phyloP scores from a whole-genome alignment of 192 early-diverging fungal species.

The Backusella morwellensis region DNA sequence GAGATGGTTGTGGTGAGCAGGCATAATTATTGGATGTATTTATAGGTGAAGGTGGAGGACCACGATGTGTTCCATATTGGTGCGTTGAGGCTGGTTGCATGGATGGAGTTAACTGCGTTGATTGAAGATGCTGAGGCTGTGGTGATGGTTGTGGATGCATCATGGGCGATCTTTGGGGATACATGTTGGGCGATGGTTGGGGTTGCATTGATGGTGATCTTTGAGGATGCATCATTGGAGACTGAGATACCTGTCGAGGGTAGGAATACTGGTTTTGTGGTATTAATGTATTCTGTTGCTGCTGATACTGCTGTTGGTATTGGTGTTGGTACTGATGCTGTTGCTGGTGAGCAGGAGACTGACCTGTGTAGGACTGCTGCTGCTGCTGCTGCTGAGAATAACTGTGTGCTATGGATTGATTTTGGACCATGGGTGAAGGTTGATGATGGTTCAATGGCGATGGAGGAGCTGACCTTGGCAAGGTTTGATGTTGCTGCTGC shows the following conservation, averaged over 20 bases:
- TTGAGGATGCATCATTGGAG: conserved; percentile 4
- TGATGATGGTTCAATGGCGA: not conserved
- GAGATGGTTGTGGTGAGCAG: not conserved
- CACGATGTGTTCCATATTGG: not conserved
- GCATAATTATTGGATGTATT: not conserved
- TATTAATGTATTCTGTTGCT: not conserved
- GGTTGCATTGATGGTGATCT: not conserved
- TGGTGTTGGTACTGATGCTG: not conserved
- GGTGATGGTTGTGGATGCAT: not conserved
- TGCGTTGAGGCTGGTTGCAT: not conserved
- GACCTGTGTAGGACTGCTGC: not conserved
- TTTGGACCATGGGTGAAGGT: not conserved
- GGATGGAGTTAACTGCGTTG: not conserved
- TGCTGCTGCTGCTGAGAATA: not conserved
- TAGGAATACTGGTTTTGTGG: not conserved
- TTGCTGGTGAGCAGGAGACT: not conserved
- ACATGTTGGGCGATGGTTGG: not conserved
- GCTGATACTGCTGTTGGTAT: not conserved
- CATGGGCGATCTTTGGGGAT: conserved; percentile 2
- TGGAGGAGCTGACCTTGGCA: not conserved
- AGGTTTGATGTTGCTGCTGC: not conserved
- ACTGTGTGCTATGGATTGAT: not conserved
- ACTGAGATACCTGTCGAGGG: not conserved
- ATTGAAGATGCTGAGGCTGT: not conserved
- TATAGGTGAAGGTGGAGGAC: not conserved